Percentiles rank a stretch among this genome's conserved stretches.
Conservation (phyloP, 164 flowering plant species). For the Vitis cinerea region DNA sequence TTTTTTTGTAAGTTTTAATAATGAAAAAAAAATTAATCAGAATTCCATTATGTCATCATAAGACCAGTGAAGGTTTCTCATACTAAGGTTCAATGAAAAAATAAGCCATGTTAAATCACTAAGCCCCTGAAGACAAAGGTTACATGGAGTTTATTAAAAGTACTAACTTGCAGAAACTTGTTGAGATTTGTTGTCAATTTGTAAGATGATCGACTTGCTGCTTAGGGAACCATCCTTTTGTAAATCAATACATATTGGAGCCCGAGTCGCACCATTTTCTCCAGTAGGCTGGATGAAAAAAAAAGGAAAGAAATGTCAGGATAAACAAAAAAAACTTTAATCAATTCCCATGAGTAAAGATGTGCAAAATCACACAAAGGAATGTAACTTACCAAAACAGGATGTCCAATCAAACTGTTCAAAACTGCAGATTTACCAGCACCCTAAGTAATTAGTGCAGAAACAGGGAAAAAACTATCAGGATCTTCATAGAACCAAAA, state of each 20-base stretch:
- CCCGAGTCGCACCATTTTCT: conserved; percentile 98
- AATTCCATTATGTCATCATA: no score
- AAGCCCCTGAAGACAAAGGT: not conserved
- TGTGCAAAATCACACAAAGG: not conserved
- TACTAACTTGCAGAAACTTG: conserved; percentile 95
- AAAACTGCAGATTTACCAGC: conserved; percentile 96
- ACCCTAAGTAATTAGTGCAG: conserved; percentile 29
- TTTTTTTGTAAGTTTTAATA: no score
- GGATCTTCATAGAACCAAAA: not conserved
- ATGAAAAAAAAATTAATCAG: no score
- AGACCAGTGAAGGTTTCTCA: no score
- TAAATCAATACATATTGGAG: conserved; percentile 84
- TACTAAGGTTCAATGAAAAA: no score
- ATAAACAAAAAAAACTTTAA: not conserved
- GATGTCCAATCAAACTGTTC: conserved; percentile 96
- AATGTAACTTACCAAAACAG: conserved; percentile 69
- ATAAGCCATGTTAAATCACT: not conserved
- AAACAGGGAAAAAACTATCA: not conserved
- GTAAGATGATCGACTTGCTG: conserved; percentile 74
- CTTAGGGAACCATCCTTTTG: conserved; percentile 70
- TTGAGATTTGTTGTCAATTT: conserved; percentile 89
- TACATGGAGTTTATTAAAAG: conserved; percentile 5
- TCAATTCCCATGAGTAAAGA: not conserved
- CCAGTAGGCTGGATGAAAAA: conserved; percentile 79
- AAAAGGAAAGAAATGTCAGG: not conserved